Percentiles rank a stretch among this genome's conserved stretches.
Conservation (phyloP, 768 basidiomycete genomes). For the Pholiota conissans region DNA sequence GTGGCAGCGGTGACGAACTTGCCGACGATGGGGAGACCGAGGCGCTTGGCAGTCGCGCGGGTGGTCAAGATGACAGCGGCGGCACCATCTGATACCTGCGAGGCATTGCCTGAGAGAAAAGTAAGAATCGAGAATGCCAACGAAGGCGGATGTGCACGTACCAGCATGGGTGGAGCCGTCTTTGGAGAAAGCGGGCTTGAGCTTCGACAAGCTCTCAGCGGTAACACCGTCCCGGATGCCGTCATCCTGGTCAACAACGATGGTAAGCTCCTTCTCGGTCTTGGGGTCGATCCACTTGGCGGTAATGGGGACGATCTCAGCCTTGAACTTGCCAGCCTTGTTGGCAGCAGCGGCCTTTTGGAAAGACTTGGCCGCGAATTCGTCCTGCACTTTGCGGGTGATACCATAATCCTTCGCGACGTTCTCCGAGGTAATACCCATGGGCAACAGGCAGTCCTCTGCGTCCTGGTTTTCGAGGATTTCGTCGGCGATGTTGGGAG, state of each 20-base stretch:
- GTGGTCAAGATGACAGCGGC: conserved; percentile 85
- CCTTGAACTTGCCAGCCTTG: conserved; percentile 78
- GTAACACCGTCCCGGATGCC: conserved; percentile 88
- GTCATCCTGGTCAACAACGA: conserved; percentile 80
- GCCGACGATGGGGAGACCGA: conserved; percentile 84
- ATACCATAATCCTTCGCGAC: conserved; percentile 79
- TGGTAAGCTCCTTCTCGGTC: conserved; percentile 63
- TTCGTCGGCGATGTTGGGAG: conserved; percentile 61
- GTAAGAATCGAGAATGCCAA: background rate
- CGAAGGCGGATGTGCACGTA: conserved; percentile 14
- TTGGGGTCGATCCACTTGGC: conserved; percentile 72
- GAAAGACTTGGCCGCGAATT: conserved; percentile 83
- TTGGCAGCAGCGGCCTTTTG: conserved; percentile 81
- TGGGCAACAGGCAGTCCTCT: conserved; percentile 80
- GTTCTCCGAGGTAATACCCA: conserved; percentile 96
- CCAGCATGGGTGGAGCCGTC: conserved; percentile 77
- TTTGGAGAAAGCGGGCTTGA: conserved; percentile 84
- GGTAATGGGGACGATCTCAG: conserved; percentile 82
- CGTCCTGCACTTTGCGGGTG: conserved; percentile 77
- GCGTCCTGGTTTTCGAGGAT: conserved; percentile 68
- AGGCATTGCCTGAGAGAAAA: conserved; percentile 59
- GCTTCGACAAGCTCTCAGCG: conserved; percentile 69
- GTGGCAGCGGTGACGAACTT: conserved; percentile 74
- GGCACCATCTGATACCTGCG: conserved; percentile 91
- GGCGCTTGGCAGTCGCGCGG: conserved; percentile 75